These are phyloP conservation scores for Mycena rosella DNA, from an alignment of 768 basidiomycete genomes.

Conservation along the genomic window DNA sequence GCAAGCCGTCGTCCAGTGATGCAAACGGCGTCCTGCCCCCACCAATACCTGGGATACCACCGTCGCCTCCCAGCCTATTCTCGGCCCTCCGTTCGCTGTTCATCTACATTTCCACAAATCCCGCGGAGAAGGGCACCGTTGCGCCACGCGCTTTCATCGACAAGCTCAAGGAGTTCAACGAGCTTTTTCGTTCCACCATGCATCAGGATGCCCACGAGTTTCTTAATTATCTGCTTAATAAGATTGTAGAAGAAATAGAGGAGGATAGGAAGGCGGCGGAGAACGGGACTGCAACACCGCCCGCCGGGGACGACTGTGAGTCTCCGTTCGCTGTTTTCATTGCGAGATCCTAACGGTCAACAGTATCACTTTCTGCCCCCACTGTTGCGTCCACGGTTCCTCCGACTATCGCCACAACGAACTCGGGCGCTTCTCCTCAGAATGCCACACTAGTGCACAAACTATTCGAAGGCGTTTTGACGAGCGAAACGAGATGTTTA, in stretches of 20 bases:
- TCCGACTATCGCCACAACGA: conserved; percentile 55
- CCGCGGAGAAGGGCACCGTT: conserved; percentile 84
- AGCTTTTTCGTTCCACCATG: conserved; percentile 89
- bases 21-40: conserved; percentile 36
- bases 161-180: conserved; percentile 93
- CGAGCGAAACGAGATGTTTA: conserved; percentile 97
- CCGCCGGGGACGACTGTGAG: conserved; percentile 75
- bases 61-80: conserved; percentile 82
- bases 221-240: conserved; percentile 93
- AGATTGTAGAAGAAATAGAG: conserved; percentile 93
- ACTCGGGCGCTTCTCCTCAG: conserved; percentile 59
- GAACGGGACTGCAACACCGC: conserved; percentile 44
- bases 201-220: conserved; percentile 99
- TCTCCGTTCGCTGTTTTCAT: conserved; percentile 35
- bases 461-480: conserved; percentile 93
- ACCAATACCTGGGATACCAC: conserved; percentile 54
- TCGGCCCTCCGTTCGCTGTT: conserved; percentile 96
- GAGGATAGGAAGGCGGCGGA: conserved; percentile 67
- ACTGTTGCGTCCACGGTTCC: conserved; percentile 65
- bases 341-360: not conserved
- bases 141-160: conserved; percentile 93
- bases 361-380: conserved; percentile 73
- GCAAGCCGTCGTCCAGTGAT: conserved; percentile 52
- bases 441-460: conserved; percentile 87
- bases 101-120: conserved; percentile 83